Evolutionary conservation across 2,329 filamentous ascomycete genomes (phyloP), one percentile per base, ranked within the genome.

Genomic region (Sordariomycetes sp.): DNA sequence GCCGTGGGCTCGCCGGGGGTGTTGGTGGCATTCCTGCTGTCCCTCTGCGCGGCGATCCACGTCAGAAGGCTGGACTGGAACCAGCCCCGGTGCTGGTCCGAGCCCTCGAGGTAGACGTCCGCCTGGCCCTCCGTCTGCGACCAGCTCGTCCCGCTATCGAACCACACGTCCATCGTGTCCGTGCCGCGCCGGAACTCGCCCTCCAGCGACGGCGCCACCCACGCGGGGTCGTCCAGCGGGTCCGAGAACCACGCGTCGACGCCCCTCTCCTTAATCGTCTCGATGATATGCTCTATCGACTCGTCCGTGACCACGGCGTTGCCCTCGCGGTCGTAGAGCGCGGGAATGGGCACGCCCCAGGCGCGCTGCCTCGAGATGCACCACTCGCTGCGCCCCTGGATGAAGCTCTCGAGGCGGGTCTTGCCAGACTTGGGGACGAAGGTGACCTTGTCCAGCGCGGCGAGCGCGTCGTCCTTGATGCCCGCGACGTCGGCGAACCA

Each of bases 161-260:
- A 99, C 94, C 94, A 99, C 11, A 99, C 94, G 70, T 99, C 94
- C 94, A 99, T 99, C 0, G 94, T 99, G 67, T 99, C 94, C 51
- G 79, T 89, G 16, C 93, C 93, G 61, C 94, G 87, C 54, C 81
- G 77, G 67, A 87, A 94, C 5, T 74, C 68, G 10, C 76, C 76
- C 16, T 78, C 74, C 1, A 96, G 74, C 11, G 81, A 79, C 6
- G 81, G 71, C 1, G 86, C 83, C 35, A 95, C 78, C 93, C 93
- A 99, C 0, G 81, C 82, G 25, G 79, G 74, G 57, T 97, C 91
- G 61, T 92, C 81, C 1, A 79, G 75, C 16, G 81, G 76, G 68
- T 97, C 93, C 0, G 88, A 89, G 85, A 94, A 99, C 94, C 94
- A 99, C 1, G 91, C 86, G 70, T 97, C 88, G n/a, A 88, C 88